These are phyloP conservation scores for Backusella morwellensis DNA, from an alignment of 192 early-diverging fungal genomes.

Conservation along the genomic window DNA sequence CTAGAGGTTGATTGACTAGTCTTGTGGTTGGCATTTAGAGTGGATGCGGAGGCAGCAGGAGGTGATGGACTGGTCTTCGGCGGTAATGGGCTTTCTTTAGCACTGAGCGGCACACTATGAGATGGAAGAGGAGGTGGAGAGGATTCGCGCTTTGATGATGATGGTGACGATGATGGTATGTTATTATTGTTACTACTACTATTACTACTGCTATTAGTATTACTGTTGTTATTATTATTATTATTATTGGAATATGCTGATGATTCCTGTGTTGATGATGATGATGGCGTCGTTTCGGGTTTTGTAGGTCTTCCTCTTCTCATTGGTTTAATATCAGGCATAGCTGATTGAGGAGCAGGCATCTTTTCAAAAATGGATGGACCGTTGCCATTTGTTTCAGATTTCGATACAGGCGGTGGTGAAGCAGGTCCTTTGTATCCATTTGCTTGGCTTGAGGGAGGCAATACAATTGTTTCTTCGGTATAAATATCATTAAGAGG, in stretches of 20 bases:
- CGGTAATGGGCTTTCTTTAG: neutral
- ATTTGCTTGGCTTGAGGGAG: slow-evolving; percentile 14
- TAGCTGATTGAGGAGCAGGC: slow-evolving; percentile 30
- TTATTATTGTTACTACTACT: neutral
- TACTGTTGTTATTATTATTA: neutral
- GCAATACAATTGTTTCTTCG: neutral
- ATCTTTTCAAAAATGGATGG: slow-evolving; percentile 27
- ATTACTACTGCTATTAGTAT: neutral
- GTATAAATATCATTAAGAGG: slow-evolving; percentile 51
- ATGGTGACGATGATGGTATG: neutral
- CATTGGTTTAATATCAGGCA: slow-evolving; percentile 76
- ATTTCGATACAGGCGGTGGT: slow-evolving; percentile 10
- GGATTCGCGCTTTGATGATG: neutral
- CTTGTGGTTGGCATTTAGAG: neutral
- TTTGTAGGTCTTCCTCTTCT: slow-evolving; percentile 83
- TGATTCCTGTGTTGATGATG: neutral
- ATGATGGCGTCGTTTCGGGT: slow-evolving; percentile 9
- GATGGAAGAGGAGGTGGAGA: neutral
- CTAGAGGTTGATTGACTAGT: neutral
- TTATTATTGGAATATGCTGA: neutral
- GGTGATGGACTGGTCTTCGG: neutral
- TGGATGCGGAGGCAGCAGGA: neutral
- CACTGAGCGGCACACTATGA: neutral
- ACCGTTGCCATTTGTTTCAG: slow-evolving; percentile 21
- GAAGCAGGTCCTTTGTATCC: slow-evolving; percentile 28